These are phyloP conservation scores for Oidium heveae DNA, from an alignment of 2,329 filamentous ascomycete genomes.

Conservation along the genomic window DNA sequence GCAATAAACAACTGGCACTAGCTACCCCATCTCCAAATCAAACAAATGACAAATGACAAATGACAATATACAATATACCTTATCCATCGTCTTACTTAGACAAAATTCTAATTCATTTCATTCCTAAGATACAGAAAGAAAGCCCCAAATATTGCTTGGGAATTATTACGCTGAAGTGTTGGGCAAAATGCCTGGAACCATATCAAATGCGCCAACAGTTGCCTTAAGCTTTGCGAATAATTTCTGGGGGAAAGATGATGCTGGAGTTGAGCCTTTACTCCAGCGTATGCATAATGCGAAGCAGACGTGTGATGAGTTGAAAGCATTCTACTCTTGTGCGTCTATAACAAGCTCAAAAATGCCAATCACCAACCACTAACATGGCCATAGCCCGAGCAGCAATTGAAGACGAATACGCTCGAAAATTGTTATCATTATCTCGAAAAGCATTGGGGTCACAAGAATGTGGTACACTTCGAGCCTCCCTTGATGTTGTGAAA, in stretches of 20 bases:
- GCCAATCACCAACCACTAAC: neutral
- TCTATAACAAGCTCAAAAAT: neutral
- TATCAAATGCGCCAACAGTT: constrained; percentile 15
- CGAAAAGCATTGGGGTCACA: constrained; percentile 74
- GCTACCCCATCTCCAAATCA: too few relatives aligned
- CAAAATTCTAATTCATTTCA: too few relatives aligned
- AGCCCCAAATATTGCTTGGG: too few relatives aligned
- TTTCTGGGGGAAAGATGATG: constrained; percentile 98
- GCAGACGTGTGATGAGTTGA: constrained; percentile 80
- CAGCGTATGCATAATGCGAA: constrained; percentile 91
- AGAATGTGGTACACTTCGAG: constrained; percentile 60
- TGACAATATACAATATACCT: too few relatives aligned
- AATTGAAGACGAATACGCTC: constrained; percentile 89
- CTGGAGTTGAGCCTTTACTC: constrained; percentile 71
- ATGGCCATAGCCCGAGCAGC: constrained; percentile 45
- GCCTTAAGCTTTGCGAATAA: constrained; percentile 57
- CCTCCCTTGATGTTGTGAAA: constrained; percentile 67
- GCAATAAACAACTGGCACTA: too few relatives aligned
- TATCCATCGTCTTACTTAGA: too few relatives aligned
- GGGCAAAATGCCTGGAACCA: constrained; percentile 11
- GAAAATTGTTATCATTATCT: constrained; percentile 64
- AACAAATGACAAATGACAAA: too few relatives aligned
- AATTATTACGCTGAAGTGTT: too few relatives aligned
- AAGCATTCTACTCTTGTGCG: constrained; percentile 64
- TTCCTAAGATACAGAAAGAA: too few relatives aligned